Conservation (phyloP, 179 eudicot genomes). For the Silene noctiflora region DNA sequence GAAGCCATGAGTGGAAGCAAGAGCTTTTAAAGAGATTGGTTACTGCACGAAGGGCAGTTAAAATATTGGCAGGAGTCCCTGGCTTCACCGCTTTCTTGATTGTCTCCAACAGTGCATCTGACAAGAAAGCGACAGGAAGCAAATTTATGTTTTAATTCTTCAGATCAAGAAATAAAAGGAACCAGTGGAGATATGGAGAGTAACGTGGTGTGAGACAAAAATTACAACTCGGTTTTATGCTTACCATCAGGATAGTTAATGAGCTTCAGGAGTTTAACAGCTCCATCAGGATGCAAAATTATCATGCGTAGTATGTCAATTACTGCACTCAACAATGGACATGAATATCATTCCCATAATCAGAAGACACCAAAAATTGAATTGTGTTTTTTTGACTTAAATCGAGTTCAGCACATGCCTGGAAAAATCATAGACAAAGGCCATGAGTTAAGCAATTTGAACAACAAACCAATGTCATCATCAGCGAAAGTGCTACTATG, state of each 20-base stretch:
- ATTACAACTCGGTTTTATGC: neutral
- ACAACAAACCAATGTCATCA: constrained; percentile 62
- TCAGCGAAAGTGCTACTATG: constrained; percentile 84
- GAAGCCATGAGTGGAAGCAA: constrained; percentile 70
- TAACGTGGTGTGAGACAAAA: constrained; percentile 1
- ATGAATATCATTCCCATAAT: neutral
- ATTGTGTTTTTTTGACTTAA: neutral
- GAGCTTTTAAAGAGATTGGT: constrained; percentile 71
- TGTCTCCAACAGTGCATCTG: constrained; percentile 60
- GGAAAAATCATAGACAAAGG: constrained; percentile 80
- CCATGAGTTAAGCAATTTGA: constrained; percentile 81
- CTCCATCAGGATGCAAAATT: constrained; percentile 91
- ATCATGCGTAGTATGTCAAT: constrained; percentile 86
- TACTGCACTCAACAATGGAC: constrained; percentile 41
- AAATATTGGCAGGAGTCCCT: constrained; percentile 60
- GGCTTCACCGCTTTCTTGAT: constrained; percentile 61
- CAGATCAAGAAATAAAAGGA: neutral
- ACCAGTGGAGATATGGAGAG: neutral
- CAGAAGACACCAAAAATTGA: neutral
- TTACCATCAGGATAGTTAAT: constrained; percentile 60
- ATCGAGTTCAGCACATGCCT: constrained; percentile 38
- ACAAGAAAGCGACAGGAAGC: neutral
- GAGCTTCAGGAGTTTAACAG: constrained; percentile 55
- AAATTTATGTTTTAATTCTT: neutral
- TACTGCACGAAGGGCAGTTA: constrained; percentile 74